Percentiles rank a stretch among this genome's conserved stretches.
phyloP scores from a whole-genome alignment of 495 filamentous ascomycete genomes.

The Penicillium waksmanii region DNA sequence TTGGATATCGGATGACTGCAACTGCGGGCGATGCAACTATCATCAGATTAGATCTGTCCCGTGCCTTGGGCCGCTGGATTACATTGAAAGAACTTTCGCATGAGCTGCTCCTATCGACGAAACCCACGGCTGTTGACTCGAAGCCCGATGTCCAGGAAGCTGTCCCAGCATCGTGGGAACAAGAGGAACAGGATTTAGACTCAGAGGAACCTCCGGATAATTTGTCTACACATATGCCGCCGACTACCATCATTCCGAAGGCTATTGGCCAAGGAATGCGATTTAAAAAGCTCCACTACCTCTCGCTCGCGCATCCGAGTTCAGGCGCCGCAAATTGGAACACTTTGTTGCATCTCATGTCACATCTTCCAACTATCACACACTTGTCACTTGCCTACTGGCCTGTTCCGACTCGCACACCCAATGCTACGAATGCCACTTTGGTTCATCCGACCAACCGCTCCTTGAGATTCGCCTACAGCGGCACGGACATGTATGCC shows the following conservation, averaged over 20 bases:
- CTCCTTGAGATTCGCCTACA: conserved; percentile 44
- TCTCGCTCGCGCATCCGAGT: conserved; percentile 55
- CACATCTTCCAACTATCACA: conserved; percentile 66
- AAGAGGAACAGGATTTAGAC: conserved; percentile 29
- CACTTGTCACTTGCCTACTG: conserved; percentile 80
- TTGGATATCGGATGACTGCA: conserved; percentile 12
- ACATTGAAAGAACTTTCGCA: conserved; percentile 59
- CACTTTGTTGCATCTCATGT: conserved; percentile 63
- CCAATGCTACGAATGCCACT: conserved; percentile 24
- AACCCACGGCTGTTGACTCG: conserved; percentile 11
- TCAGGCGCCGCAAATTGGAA: conserved; percentile 61
- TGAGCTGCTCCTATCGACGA: conserved; percentile 50
- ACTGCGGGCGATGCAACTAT: conserved; percentile 52
- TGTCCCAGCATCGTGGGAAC: conserved; percentile 45
- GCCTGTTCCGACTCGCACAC: conserved; percentile 72
- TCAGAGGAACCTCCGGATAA: conserved; percentile 33
- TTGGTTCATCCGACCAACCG: conserved; percentile 13
- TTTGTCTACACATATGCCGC: conserved; percentile 18
- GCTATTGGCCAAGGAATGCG: conserved; percentile 46
- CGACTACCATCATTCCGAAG: conserved; percentile 38
- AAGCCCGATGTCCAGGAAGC: conserved; percentile 17
- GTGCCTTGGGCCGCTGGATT: conserved; percentile 61
- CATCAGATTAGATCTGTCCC: conserved; percentile 64
- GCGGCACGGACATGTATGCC: conserved; percentile 68
- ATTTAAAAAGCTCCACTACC: conserved; percentile 53